A percentile compares a stretch with the other conserved stretches of the same genome.
These are phyloP conservation scores for Coemansia sp. DNA, from an alignment of 192 early-diverging fungal genomes.

Conservation along the genomic window DNA sequence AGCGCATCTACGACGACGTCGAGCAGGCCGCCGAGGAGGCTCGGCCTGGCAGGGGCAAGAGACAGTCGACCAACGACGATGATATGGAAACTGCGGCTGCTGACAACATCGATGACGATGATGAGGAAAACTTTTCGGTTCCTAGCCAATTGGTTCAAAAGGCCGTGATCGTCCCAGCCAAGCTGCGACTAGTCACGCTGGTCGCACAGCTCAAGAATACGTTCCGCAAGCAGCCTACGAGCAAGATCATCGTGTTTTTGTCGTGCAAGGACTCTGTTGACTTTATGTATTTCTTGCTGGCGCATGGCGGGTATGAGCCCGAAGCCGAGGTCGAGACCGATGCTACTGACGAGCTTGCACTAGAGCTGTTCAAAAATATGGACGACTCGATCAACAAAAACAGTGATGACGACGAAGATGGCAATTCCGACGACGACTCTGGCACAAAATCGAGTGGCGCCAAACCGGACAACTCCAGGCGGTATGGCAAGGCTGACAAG, in stretches of 20 bases:
- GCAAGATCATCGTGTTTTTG: slow-evolving; percentile 86
- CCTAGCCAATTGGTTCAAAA: slow-evolving; percentile 88
- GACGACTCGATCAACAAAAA: slow-evolving; percentile 20
- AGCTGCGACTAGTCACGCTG: slow-evolving; percentile 87
- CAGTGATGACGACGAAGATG: slow-evolving; percentile 23
- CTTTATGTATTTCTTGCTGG: slow-evolving; percentile 87
- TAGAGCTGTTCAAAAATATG: slow-evolving; percentile 49
- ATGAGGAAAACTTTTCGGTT: slow-evolving; percentile 58
- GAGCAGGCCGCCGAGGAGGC: slow-evolving; percentile 43
- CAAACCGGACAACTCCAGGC: slow-evolving; percentile 9
- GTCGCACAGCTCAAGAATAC: slow-evolving; percentile 70
- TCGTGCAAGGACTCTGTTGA: slow-evolving; percentile 93
- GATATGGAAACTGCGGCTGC: slow-evolving; percentile 42
- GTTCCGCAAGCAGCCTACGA: slow-evolving; percentile 34
- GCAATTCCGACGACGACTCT: slow-evolving; percentile 24
- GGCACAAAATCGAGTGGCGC: slow-evolving; percentile 1
- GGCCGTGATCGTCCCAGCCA: slow-evolving; percentile 84
- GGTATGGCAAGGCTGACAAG: slow-evolving; percentile 12
- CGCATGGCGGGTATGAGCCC: slow-evolving; percentile 54
- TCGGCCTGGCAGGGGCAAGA: slow-evolving; percentile 25
- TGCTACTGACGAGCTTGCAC: slow-evolving; percentile 51
- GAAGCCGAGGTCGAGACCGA: slow-evolving; percentile 49
- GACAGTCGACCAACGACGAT: slow-evolving; percentile 36
- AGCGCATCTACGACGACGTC: slow-evolving; percentile 37
- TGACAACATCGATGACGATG: slow-evolving; percentile 5